These are phyloP conservation scores for Arthrobotrys musiformis DNA, from an alignment of 2,329 filamentous ascomycete genomes.

Conservation along the genomic window DNA sequence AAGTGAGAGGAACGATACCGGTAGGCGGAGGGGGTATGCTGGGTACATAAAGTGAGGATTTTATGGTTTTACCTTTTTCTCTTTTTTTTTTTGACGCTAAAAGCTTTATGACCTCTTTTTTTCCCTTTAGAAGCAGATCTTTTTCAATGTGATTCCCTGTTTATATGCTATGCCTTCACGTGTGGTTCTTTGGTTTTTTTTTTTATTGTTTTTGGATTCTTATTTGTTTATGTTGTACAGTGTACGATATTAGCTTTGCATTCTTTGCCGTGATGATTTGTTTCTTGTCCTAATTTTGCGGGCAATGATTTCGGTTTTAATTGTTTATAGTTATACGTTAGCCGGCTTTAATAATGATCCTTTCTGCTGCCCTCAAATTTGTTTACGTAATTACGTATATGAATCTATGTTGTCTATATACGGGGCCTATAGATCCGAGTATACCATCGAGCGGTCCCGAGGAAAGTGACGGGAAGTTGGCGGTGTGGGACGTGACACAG, in stretches of 20 bases:
- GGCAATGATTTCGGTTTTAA: too few species aligned
- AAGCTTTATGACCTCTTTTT: neutral
- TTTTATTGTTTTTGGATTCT: neutral
- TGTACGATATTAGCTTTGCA: constrained; percentile 1
- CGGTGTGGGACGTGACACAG: too few species aligned
- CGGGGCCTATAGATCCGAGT: too few species aligned
- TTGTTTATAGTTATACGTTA: too few species aligned
- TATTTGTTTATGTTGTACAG: neutral
- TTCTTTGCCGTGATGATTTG: neutral
- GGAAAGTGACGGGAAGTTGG: too few species aligned
- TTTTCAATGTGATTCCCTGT: neutral
- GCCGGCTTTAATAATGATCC: too few species aligned
- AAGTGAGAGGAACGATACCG: neutral
- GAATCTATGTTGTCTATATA: too few species aligned
- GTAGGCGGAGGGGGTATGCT: neutral
- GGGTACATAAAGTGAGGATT: neutral
- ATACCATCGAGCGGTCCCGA: too few species aligned
- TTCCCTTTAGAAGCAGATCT: neutral
- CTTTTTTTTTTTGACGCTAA: neutral
- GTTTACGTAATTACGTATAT: too few species aligned
- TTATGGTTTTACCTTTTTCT: neutral
- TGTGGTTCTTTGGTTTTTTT: neutral
- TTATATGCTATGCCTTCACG: neutral
- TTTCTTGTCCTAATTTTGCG: neutral
- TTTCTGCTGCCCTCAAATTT: too few species aligned